Base-by-base conservation (phyloP, 75 land plant genomes). In the Picea sitchensis region DNA sequence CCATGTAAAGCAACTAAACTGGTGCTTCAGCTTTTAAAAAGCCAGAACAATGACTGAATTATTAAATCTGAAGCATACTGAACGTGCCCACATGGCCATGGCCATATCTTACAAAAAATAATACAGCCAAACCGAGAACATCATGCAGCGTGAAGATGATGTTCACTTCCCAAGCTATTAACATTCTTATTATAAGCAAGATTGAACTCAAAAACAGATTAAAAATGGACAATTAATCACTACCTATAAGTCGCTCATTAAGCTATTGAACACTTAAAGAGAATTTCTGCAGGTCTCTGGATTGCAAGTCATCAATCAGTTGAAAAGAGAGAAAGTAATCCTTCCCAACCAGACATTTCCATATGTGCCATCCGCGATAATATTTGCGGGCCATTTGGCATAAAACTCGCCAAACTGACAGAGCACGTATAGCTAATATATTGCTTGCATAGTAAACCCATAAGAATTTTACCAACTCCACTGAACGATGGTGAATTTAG, bases 351-450 rank as follows among this genome's bases (percentile, higher is more conserved):
- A 71, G 36, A 75, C 56, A 23, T 58, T 75, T 75, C 56, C 58
- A 75, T 57, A 75, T 75, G 76, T 30, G 76, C 65, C 77, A 77
- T 34, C 84, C 82, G 81, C 86, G 83, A 82, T 86, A 86, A 86
- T 83, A 86, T 86, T 86, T 82, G 88, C 86, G 80, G 87, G 58
- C 21, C 31, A 76, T 41, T 60, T 36, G 76, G 81, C 81, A 80
- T 78, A 71, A 59, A 77, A 36, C 81, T 78, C 81, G 82, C 81
- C 81, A 81, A 76, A 56, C 81, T 81, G 81, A 41, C 63, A 56
- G 38, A 32, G 60, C 77, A 67, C 80, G 51, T 77, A 26, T 60
- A 59, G 61, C 77, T 58, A 76, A 31, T 58, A 61, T 8, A 76
- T 26, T 61, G 65, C 77, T 30, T 51, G 36, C 60, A 62, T 58